Evolutionary conservation across 495 filamentous ascomycete genomes (phyloP), one percentile per base, ranked within the genome.

Genomic region (Hypoxylon fuscum): DNA sequence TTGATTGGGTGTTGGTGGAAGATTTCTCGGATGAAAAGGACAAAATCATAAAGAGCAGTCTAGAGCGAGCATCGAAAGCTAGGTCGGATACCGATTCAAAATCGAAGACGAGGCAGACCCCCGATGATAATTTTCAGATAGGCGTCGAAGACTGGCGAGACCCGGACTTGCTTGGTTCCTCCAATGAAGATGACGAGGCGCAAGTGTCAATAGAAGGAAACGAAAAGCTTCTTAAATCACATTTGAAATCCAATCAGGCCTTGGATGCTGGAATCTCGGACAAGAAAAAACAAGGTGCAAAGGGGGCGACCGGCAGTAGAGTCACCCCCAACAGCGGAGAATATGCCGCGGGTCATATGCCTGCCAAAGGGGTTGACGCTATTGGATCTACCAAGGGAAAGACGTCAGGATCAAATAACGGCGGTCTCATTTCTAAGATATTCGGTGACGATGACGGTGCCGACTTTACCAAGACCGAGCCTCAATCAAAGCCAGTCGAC

Each of bases 141-240:
- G 92, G 92, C 2, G 88, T 96, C 10, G 92, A 96, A 59, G 92
- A 96, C 64, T 96, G 92, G 92, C 86, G 92, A 53, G 92, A 96
- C 68, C 89, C 91, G 3, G 91, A 96, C 68, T 77, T 96, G 14
- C 81, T 92, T 42, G 69, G 68, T 0, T 35, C 47, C 22, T 46
- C 72, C 10, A 51, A 57, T 3, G n/a, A 64, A 21, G 38, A 55
- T n/a, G 63, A 66, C 10, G 61, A 69, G 12, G 42, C 44, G 23
- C 44, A 55, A 5, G 55, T 61, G 1, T 22, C 56, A 25, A 34
- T 44, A 11, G 50, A 47, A 3, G 45, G 51, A n/a, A 61, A 40
- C 6, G 55, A 44, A 20, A 72, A 62, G 23, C 23, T 58, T 8
- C 11, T 50, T 8, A 69, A 70, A 35, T 34, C 58, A 7, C 54